Evolutionary conservation across 2,329 filamentous ascomycete genomes (phyloP), one percentile per base, ranked within the genome.

Genomic region (Fusarium virguliforme): DNA sequence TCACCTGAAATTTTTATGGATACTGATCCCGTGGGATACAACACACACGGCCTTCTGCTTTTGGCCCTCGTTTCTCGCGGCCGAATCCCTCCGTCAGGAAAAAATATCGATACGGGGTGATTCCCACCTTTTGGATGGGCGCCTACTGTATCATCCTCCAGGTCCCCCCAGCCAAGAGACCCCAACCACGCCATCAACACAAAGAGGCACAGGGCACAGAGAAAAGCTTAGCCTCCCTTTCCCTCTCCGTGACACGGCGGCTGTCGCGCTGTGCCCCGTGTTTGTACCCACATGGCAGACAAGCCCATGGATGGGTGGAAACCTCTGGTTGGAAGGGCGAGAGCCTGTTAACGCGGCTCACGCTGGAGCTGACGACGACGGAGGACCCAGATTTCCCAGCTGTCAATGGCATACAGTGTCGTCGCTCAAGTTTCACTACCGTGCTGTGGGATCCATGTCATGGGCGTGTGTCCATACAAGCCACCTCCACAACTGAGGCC

Each of bases 361-460:
- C 53, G 26, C 34, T 35, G 34, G 34, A 40, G 68, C 68, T 72
- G 65, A 69, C 57, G 65, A 71, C 68, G 55, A 71, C 68, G 51
- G 50, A 50, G 18, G 58, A 34, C 54, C 53, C 54, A 53, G 55
- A 70, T 37, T 70, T 70, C 46, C 28, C 22, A 18, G 53, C 38
- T 37, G 15, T 7, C 24, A 18, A 26, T 15, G 18, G 18, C 41
- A 30, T 41, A 69, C 60, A 66, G 57, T 62, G 48, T 38, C 51
- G 26, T 41, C 46, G 38, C 40, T 41, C n/a, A 12, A n/a, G 40
- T 57, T 51, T 37, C 40, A 32, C 48, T 60, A 67, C 67, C 56
- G 54, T 67, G 35, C 37, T 22, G n/a, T 24, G 43, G 28, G 34
- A 28, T 28, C 56, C n/a, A 38, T 50, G 43, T 18, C 18, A 50